These are phyloP conservation scores for Gentiana straminea DNA, from an alignment of 257 asterid species.

Conservation along the genomic window DNA sequence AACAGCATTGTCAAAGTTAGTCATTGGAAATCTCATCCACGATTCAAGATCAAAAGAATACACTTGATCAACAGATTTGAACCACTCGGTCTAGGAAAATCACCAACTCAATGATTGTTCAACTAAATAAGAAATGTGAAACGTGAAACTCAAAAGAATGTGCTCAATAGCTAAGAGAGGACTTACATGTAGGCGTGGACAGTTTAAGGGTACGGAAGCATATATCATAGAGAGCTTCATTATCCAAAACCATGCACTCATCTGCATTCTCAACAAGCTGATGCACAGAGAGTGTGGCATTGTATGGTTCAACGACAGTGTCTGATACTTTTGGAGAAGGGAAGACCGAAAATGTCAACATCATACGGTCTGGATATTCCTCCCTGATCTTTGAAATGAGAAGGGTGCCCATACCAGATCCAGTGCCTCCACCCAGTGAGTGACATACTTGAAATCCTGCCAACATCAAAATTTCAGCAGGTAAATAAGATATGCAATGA, in stretches of 20 bases:
- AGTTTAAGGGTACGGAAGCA: too few relatives aligned
- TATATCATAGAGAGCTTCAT: conserved; percentile 1
- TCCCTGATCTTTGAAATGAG: conserved; percentile 66
- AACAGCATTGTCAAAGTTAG: too few relatives aligned
- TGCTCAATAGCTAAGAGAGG: too few relatives aligned
- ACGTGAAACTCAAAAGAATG: too few relatives aligned
- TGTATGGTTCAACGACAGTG: conserved; percentile 71
- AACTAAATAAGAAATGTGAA: too few relatives aligned
- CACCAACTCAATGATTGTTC: too few relatives aligned
- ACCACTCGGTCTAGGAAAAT: too few relatives aligned
- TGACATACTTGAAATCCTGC: conserved; percentile 67
- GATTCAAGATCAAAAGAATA: too few relatives aligned
- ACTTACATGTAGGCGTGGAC: too few relatives aligned
- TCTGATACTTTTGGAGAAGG: conserved; percentile 77
- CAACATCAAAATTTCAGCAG: background rate
- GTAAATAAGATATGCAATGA: too few relatives aligned
- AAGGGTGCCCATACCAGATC: conserved; percentile 70
- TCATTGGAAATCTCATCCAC: too few relatives aligned
- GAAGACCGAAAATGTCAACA: conserved; percentile 65
- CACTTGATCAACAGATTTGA: too few relatives aligned
- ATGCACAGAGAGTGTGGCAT: conserved; percentile 69
- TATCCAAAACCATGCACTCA: conserved; percentile 68
- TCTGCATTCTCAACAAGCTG: conserved; percentile 73
- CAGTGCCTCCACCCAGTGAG: conserved; percentile 68
- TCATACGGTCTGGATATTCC: conserved; percentile 71